A percentile compares a stretch with the other conserved stretches of the same genome.
These are phyloP conservation scores for Xylaria sp. DNA, from an alignment of 2,329 filamentous ascomycete genomes.

Conservation along the genomic window DNA sequence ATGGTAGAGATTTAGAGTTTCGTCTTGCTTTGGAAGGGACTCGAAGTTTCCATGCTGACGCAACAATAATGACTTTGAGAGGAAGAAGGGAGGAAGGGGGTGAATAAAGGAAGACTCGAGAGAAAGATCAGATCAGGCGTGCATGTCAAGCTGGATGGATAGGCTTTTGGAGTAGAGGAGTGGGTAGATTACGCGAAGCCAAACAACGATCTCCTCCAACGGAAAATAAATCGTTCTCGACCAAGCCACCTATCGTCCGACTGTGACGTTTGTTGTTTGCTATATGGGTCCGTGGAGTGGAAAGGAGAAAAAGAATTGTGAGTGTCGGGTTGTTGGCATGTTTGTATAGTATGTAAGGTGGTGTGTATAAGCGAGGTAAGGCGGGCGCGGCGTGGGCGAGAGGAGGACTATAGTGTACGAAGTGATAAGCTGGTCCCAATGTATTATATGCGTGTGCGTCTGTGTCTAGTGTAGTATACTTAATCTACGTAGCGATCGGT, in stretches of 20 bases:
- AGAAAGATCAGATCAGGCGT: neutral
- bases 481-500: conserved; percentile 14
- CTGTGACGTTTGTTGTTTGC: conserved; percentile 11
- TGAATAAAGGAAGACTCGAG: too few species aligned
- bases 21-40: neutral
- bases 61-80: too few species aligned
- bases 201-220: neutral
- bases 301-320: conserved; percentile 18
- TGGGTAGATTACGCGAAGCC: too few species aligned
- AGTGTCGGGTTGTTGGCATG: conserved; percentile 17
- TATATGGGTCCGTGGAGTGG: conserved; percentile 29
- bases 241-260: neutral
- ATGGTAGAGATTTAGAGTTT: neutral
- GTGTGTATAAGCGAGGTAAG: conserved; percentile 25
- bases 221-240: neutral
- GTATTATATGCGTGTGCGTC: neutral
- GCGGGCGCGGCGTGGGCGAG: conserved; percentile 21
- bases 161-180: neutral
- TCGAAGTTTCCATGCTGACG: too few species aligned
- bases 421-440: neutral
- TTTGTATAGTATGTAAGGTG: neutral
- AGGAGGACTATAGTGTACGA: neutral
- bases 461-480: conserved; percentile 3
- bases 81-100: too few species aligned
- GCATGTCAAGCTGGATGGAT: neutral